Percentiles rank a stretch among this genome's conserved stretches.
Conservation (phyloP, 768 basidiomycete species). For the Naganishia friedmannii region DNA sequence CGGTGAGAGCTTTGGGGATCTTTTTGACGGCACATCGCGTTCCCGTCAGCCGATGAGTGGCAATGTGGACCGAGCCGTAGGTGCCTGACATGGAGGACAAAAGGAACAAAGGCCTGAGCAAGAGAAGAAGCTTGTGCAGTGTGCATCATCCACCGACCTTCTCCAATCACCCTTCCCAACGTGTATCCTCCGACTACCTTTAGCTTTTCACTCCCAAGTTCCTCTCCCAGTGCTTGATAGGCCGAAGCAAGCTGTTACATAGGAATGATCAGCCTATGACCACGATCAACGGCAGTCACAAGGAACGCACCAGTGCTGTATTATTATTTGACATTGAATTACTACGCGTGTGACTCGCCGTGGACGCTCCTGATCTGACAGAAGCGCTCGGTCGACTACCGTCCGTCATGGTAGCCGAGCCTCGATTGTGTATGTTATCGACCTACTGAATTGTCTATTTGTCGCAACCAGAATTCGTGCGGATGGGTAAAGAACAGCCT, state of each 20-base stretch:
- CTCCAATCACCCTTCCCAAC: conserved; percentile 86
- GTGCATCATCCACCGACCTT: conserved; percentile 62
- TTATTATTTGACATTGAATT: conserved; percentile 20
- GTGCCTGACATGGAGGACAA: conserved; percentile 61
- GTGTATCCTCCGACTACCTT: conserved; percentile 93
- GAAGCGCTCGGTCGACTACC: conserved; percentile 2
- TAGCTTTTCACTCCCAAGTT: conserved; percentile 83
- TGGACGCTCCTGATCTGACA: neutral
- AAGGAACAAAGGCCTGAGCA: conserved; percentile 1
- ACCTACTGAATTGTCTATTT: neutral
- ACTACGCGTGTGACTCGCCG: conserved; percentile 15
- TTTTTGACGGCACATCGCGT: conserved; percentile 95
- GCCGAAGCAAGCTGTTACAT: conserved; percentile 74
- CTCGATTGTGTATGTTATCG: neutral
- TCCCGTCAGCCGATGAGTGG: conserved; percentile 86
- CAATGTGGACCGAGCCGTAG: conserved; percentile 92
- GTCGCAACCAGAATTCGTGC: neutral
- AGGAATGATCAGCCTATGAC: neutral
- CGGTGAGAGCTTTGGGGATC: conserved; percentile 85
- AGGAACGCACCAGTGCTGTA: conserved; percentile 15
- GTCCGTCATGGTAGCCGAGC: neutral
- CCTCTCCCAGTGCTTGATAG: conserved; percentile 95
- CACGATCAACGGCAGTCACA: neutral
- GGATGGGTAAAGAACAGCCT: neutral
- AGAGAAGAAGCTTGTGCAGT: too few relatives aligned